Base-by-base conservation (phyloP, 768 basidiomycete species). In the Rhodotorula babjevae region DNA sequence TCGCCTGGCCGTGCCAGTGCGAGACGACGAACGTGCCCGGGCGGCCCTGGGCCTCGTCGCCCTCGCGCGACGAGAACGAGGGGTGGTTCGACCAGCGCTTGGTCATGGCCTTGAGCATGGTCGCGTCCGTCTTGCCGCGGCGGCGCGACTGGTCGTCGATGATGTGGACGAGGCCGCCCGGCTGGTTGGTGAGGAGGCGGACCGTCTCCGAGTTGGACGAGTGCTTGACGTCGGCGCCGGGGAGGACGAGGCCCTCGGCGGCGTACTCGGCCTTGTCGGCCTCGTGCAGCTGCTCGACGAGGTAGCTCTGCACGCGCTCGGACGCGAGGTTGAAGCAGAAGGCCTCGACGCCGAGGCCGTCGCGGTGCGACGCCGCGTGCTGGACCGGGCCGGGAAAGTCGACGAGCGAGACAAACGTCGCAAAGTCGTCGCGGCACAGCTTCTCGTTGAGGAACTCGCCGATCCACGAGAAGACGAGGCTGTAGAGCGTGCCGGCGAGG, bases 281-380 rank as follows among this genome's bases (percentile, higher is more conserved):
- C 80, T 93, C 92, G 80, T 93, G 94, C 3, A 94, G 83, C 18
- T 85, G 84, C 66, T 87, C 87, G 80, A 93, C 88, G 18, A 89
- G 84, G 84, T 90, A 96, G 75, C 87, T 84, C 63, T 94, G 92
- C 27, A 97, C 81, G 2, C 91, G 88, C 80, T 99, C 96, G 77
- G 93, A 93, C 69, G 94, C 93, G 77, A 92, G 94, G 82, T 98
- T 99, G 84, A 97, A 85, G 81, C 90, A 91, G 81, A 98, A 93
- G 74, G 97, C 93, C 80, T 99, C 93, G 61, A 99, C 87, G 14
- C 92, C 76, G 52, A 68, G 67, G 10, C 70, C 75, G 27, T 76
- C 69, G 59, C 88, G 89, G 8, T 89, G 87, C 31, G 81, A 80
- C 8, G 83, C 74, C 82, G 92, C 86, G 82, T 96, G 94, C 81